phyloP scores from a whole-genome alignment of 2,329 filamentous ascomycete genomes.

The Ophiostoma triangulosporum region DNA sequence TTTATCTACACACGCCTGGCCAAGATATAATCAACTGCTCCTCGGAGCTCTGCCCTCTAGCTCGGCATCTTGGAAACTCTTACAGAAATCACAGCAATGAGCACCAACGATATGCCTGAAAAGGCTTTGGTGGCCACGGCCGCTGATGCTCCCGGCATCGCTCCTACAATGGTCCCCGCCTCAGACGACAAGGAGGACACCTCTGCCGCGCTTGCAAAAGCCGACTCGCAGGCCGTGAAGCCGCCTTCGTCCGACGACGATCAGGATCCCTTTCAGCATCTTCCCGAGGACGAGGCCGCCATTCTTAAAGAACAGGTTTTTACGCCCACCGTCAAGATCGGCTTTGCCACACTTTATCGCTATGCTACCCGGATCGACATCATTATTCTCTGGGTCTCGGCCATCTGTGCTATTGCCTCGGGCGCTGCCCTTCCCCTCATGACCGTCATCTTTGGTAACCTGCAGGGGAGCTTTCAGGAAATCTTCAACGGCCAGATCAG shows the following conservation, averaged over 20 bases:
- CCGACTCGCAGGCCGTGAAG: conserved; percentile 28
- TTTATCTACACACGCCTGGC: neutral
- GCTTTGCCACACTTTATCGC: conserved; percentile 52
- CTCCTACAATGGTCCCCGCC: conserved; percentile 10
- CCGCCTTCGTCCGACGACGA: conserved; percentile 13
- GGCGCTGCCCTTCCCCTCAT: conserved; percentile 64
- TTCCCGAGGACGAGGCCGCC: conserved; percentile 50
- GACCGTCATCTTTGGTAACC: conserved; percentile 67
- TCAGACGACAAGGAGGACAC: conserved; percentile 8
- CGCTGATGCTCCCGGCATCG: neutral
- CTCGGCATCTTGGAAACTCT: neutral
- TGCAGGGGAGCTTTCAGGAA: conserved; percentile 57
- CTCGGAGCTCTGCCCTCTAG: neutral
- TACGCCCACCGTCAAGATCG: conserved; percentile 49
- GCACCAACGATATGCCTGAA: conserved; percentile 9
- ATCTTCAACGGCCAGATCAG: conserved; percentile 39
- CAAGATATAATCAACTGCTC: neutral
- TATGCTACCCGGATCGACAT: conserved; percentile 56
- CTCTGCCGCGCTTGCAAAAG: conserved; percentile 23
- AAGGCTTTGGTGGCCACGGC: conserved; percentile 8
- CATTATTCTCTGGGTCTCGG: conserved; percentile 46
- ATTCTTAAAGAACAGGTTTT: conserved; percentile 57
- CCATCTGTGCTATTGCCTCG: conserved; percentile 48
- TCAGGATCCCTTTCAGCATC: conserved; percentile 42
- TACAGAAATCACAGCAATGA: conserved; percentile 1